phyloP scores from a whole-genome alignment of 2,329 filamentous ascomycete species.

The Pseudocercospora vitis region DNA sequence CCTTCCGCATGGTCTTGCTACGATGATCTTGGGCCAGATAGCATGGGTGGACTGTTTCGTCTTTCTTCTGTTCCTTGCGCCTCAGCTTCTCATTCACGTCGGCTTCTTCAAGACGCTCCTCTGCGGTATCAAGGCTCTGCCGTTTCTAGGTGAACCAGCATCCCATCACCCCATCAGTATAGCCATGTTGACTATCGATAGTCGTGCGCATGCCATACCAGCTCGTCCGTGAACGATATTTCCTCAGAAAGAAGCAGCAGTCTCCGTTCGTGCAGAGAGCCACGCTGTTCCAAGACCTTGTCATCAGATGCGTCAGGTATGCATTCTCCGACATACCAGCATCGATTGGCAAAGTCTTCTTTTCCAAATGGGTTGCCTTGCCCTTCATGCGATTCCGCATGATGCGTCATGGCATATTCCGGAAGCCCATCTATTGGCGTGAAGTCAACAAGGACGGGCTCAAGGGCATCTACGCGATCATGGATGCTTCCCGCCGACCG shows the following conservation, averaged over 20 bases:
- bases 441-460: constrained; percentile 51
- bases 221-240: constrained; percentile 60
- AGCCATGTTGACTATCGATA: background rate
- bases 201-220: constrained; percentile 52
- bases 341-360: constrained; percentile 71
- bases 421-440: constrained; percentile 63
- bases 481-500: constrained; percentile 60
- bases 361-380: constrained; percentile 69
- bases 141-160: constrained; percentile 65
- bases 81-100: constrained; percentile 68
- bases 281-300: constrained; percentile 74
- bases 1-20: constrained; percentile 5
- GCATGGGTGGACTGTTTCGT: constrained; percentile 73
- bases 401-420: constrained; percentile 67
- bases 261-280: constrained; percentile 67
- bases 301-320: constrained; percentile 75
- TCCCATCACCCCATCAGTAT: background rate
- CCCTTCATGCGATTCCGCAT: constrained; percentile 76
- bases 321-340: constrained; percentile 72
- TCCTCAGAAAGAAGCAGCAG: constrained; percentile 48
- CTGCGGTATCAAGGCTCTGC: constrained; percentile 63
- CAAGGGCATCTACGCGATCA: constrained; percentile 68
- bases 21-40: constrained; percentile 72
- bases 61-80: constrained; percentile 69
- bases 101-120: constrained; percentile 60